Evolutionary conservation across 495 filamentous ascomycete genomes (phyloP).

Genomic region (Penicillium egyptiacum): DNA sequence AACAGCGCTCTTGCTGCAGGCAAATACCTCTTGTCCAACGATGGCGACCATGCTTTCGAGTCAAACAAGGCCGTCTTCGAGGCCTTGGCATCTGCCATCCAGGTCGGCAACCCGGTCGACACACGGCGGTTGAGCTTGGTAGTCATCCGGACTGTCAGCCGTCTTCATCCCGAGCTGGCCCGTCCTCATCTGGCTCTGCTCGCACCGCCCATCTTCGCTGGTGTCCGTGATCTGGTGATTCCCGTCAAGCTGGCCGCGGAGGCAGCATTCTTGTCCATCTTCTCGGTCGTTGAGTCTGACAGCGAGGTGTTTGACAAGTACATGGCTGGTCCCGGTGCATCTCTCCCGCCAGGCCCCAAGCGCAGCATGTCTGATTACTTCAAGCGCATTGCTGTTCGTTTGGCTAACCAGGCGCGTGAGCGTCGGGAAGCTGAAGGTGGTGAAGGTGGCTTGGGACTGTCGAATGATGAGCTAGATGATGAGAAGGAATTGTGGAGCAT

Average conservation of each 20-base stretch:
- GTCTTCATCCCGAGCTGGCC: constrained; percentile 70
- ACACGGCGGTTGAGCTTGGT: constrained; percentile 88
- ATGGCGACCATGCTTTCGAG: constrained; percentile 53
- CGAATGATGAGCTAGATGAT: constrained; percentile 88
- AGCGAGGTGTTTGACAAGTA: constrained; percentile 89
- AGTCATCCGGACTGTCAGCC: constrained; percentile 78
- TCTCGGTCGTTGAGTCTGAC: constrained; percentile 85
- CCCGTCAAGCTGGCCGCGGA: constrained; percentile 95
- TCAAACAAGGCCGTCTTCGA: constrained; percentile 76
- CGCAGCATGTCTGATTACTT: constrained; percentile 97
- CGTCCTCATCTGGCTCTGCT: constrained; percentile 76
- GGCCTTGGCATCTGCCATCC: constrained; percentile 68
- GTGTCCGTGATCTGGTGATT: constrained; percentile 90
- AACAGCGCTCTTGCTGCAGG: constrained; percentile 93
- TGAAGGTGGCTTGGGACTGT: constrained; percentile 76
- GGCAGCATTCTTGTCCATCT: constrained; percentile 92
- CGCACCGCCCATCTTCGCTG: constrained; percentile 80
- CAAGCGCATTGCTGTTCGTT: constrained; percentile 80
- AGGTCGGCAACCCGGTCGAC: constrained; percentile 73
- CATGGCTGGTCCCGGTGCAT: constrained; percentile 60
- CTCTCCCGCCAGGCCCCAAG: constrained; percentile 67
- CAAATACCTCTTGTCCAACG: constrained; percentile 78
- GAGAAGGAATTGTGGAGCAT: constrained; percentile 95
- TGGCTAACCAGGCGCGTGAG: constrained; percentile 82
- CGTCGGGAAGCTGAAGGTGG: constrained; percentile 88